Conservation (phyloP, 1,284 basidiomycete genomes). For the Leccinum fuscescens region DNA sequence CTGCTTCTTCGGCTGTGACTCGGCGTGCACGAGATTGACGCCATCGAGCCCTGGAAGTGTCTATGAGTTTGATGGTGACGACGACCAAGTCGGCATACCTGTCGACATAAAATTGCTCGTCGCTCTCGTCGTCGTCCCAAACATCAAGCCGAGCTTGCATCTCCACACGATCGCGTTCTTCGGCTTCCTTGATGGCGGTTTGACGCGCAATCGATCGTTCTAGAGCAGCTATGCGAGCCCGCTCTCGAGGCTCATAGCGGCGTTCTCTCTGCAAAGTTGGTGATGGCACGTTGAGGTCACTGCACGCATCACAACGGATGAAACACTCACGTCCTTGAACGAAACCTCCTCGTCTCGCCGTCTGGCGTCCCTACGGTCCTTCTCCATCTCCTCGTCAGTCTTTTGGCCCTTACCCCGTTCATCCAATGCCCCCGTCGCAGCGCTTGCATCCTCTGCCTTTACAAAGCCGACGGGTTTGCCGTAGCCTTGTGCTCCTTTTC, state of each 20-base stretch:
- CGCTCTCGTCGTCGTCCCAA: slow-evolving; percentile 91
- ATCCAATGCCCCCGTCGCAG: slow-evolving; percentile 27
- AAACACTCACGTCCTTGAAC: slow-evolving; percentile 72
- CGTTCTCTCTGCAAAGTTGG: slow-evolving; percentile 62
- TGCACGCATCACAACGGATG: not conserved
- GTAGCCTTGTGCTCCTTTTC: slow-evolving; percentile 72
- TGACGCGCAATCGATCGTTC: slow-evolving; percentile 75
- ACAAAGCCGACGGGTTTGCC: slow-evolving; percentile 80
- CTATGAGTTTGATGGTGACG: not conserved
- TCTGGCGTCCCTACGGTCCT: slow-evolving; percentile 69
- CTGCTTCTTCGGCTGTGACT: slow-evolving; percentile 71
- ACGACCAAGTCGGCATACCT: slow-evolving; percentile 45
- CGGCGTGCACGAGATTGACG: slow-evolving; percentile 64
- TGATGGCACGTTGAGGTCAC: not conserved
- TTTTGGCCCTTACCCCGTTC: slow-evolving; percentile 49
- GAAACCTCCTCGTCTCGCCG: slow-evolving; percentile 78
- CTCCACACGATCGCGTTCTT: slow-evolving; percentile 70
- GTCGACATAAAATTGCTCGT: slow-evolving; percentile 84
- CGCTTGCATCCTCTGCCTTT: slow-evolving; percentile 52
- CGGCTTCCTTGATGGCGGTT: slow-evolving; percentile 67
- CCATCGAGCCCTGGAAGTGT: slow-evolving; percentile 62
- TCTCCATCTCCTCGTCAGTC: slow-evolving; percentile 85
- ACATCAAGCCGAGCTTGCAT: slow-evolving; percentile 71
- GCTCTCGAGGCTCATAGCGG: slow-evolving; percentile 52
- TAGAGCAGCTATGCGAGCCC: slow-evolving; percentile 68